Evolutionary conservation across 805 yeast genomes (phyloP).

Genomic region (Yamadazyma nakazawae): DNA sequence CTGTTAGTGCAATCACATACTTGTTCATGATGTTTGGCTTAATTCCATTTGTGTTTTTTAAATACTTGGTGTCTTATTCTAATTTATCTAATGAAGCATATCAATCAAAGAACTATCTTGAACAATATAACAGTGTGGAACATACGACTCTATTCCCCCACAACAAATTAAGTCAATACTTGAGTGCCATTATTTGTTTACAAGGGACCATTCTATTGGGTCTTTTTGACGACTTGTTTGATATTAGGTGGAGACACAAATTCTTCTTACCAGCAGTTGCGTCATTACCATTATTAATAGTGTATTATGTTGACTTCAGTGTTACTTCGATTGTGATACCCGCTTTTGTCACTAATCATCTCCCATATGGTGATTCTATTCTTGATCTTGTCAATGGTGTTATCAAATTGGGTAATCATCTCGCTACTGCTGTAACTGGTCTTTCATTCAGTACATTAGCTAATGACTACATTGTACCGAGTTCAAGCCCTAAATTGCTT

Average conservation of each 20-base stretch:
- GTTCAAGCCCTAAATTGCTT: constrained; percentile 45
- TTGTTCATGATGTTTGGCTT: constrained; percentile 76
- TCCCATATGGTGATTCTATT: constrained; percentile 24
- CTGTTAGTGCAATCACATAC: constrained; percentile 78
- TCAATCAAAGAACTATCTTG: constrained; percentile 29
- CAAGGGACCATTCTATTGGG: constrained; percentile 85
- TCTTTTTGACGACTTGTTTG: constrained; percentile 90
- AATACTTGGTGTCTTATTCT: constrained; percentile 55
- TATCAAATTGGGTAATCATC: constrained; percentile 28
- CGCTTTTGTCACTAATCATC: constrained; percentile 46
- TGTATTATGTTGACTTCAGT: constrained; percentile 91
- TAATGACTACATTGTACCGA: constrained; percentile 34
- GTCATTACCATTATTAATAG: constrained; percentile 83
- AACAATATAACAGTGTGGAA: constrained; percentile 32
- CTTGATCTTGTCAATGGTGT: constrained; percentile 20
- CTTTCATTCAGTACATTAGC: constrained; percentile 37
- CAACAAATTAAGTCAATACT: constrained; percentile 75
- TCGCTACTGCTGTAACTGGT: constrained; percentile 33
- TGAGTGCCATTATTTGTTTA: constrained; percentile 79
- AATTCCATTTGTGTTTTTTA: constrained; percentile 84
- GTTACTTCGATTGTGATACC: constrained; percentile 88
- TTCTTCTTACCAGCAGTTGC: constrained; percentile 94
- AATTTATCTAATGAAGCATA: constrained; percentile 34
- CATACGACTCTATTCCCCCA: constrained; percentile 61
- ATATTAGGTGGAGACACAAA: constrained; percentile 96